Percentiles rank a stretch among this genome's conserved stretches.
These are phyloP conservation scores for Trichoderma afroharzianum DNA, from an alignment of 2,329 filamentous ascomycete genomes.

Conservation along the genomic window DNA sequence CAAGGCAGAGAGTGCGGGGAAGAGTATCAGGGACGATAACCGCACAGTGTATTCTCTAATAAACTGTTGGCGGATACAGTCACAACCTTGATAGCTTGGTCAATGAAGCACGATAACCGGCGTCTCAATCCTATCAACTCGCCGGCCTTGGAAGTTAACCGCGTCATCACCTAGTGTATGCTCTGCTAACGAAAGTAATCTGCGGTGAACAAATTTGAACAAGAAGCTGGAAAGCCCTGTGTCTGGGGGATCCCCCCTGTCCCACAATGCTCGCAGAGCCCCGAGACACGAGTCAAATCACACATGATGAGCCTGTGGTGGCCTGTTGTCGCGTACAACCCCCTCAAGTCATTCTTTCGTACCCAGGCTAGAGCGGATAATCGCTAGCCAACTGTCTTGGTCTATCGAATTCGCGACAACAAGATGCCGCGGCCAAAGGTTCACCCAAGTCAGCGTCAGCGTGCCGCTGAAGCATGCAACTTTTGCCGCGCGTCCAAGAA, in stretches of 20 bases:
- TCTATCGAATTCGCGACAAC: neutral
- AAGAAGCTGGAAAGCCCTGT: neutral
- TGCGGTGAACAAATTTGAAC: neutral
- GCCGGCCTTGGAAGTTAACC: neutral
- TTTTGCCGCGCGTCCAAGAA: constrained; percentile 49
- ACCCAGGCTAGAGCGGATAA: neutral
- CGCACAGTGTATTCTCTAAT: neutral
- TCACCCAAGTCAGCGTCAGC: constrained; percentile 44
- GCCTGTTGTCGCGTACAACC: neutral
- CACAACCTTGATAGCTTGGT: neutral
- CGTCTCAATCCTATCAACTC: neutral
- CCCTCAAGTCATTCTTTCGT: neutral
- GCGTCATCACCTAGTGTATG: neutral
- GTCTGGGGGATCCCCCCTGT: neutral
- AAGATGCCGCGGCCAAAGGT: constrained; percentile 53
- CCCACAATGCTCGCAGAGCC: neutral
- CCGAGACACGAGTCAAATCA: neutral
- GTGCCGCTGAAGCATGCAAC: constrained; percentile 47
- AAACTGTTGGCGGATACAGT: constrained; percentile 2
- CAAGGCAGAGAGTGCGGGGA: neutral
- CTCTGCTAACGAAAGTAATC: neutral
- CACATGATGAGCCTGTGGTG: neutral
- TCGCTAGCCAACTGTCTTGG: neutral
- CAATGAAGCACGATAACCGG: neutral
- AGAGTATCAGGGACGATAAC: neutral